phyloP scores from a whole-genome alignment of 192 early-diverging fungal species.

The Spinellus fusiger region DNA sequence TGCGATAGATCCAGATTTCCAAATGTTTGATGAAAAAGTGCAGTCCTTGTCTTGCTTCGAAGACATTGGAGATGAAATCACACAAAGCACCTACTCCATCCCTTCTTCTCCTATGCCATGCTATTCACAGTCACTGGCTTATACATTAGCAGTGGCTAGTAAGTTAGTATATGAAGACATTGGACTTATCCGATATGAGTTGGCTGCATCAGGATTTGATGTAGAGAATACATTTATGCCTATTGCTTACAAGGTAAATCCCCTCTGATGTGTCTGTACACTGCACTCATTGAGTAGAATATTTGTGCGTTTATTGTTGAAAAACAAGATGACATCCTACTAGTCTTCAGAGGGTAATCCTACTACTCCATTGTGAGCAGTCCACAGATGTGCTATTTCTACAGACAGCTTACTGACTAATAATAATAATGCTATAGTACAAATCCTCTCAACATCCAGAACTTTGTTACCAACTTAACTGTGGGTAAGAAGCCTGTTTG shows the following conservation, averaged over 20 bases:
- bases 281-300: constrained; percentile 22
- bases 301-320: constrained; percentile 49
- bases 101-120: constrained; percentile 13
- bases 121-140: constrained; percentile 39
- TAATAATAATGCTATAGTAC: constrained; percentile 11
- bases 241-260: constrained; percentile 43
- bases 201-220: constrained; percentile 42
- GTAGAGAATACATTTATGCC: constrained; percentile 42
- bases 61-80: neutral
- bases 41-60: too few relatives aligned
- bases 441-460: constrained; percentile 47
- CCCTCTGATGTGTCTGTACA: neutral
- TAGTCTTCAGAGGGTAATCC: constrained; percentile 42
- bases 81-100: neutral
- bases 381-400: too few relatives aligned
- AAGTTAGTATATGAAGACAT: constrained; percentile 48
- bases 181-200: constrained; percentile 43
- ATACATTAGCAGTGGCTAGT: constrained; percentile 37
- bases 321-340: constrained; percentile 46
- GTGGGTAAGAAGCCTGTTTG: constrained; percentile 10
- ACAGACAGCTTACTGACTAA: neutral
- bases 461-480: constrained; percentile 41
- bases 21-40: too few relatives aligned
- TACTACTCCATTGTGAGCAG: too few relatives aligned
- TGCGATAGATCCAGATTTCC: too few relatives aligned